Evolutionary conservation across 208 protist species (phyloP).

Genomic region (Kentomonas sorsogonicus): DNA sequence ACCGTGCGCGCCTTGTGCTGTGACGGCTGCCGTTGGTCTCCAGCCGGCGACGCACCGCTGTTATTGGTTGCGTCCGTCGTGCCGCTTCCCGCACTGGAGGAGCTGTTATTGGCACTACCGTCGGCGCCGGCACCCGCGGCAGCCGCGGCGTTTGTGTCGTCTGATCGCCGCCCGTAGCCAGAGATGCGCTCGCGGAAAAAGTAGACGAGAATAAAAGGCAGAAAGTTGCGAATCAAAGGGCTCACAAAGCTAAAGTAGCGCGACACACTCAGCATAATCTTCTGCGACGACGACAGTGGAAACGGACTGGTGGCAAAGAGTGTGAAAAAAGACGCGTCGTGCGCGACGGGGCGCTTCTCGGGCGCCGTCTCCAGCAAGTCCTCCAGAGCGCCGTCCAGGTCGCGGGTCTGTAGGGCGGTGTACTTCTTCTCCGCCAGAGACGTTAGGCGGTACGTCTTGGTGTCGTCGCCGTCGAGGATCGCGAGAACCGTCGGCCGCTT

Average conservation of each 20-base stretch:
- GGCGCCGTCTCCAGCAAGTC: not conserved
- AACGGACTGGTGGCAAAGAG: slow-evolving; percentile 42
- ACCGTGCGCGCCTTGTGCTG: not conserved
- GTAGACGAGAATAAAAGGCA: slow-evolving; percentile 76
- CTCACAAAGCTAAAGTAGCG: slow-evolving; percentile 26
- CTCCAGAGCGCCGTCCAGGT: slow-evolving; percentile 16
- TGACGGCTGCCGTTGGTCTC: not conserved
- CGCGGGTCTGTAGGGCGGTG: too few relatives aligned
- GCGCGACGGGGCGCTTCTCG: slow-evolving; percentile 10
- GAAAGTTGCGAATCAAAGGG: slow-evolving; percentile 37
- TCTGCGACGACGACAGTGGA: slow-evolving; percentile 40
- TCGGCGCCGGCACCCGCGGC: not conserved
- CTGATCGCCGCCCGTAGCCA: slow-evolving; percentile 22
- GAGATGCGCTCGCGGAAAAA: slow-evolving; percentile 52
- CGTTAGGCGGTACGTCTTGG: slow-evolving; percentile 28
- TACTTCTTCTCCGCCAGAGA: too few relatives aligned
- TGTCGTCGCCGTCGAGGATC: slow-evolving; percentile 60
- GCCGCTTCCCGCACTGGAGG: not conserved
- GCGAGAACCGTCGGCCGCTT: slow-evolving; percentile 23
- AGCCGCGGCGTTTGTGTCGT: not conserved
- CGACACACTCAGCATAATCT: slow-evolving; percentile 47
- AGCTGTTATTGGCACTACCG: not conserved
- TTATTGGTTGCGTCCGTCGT: not conserved
- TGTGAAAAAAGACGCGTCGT: slow-evolving; percentile 27
- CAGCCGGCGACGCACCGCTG: not conserved